These are phyloP conservation scores for Globisporangium perplexum DNA, from an alignment of 352 stramenopile genomes.

Conservation along the genomic window DNA sequence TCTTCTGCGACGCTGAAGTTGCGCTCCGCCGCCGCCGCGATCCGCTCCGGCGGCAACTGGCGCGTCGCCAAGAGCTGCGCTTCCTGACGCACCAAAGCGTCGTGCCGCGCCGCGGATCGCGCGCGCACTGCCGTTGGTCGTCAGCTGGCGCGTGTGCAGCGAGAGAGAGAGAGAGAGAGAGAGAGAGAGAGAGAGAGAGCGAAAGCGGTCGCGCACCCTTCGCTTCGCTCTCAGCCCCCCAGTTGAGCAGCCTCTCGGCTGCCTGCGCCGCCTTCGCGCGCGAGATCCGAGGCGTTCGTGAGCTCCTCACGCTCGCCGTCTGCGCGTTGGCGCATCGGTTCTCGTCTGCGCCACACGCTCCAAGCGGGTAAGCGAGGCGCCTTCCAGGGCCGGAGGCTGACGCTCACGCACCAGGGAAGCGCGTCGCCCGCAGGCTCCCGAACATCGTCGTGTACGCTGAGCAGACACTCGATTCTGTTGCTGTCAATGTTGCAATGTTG, in stretches of 20 bases:
- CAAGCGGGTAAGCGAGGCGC: not conserved
- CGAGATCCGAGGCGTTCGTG: conserved; percentile 2
- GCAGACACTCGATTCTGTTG: not conserved
- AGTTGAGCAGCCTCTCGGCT: conserved; percentile 6
- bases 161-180: not conserved
- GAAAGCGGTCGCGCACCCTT: conserved; percentile 2
- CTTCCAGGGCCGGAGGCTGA: not conserved
- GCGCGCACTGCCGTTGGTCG: conserved; percentile 6
- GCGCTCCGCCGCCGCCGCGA: conserved; percentile 26
- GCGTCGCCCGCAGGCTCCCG: conserved; percentile 5
- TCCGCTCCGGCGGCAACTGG: conserved; percentile 12
- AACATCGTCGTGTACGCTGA: conserved; percentile 12
- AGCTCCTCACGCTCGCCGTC: no score
- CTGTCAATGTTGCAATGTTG: conserved; percentile 12
- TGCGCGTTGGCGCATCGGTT: conserved; percentile 5
- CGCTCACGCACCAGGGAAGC: conserved; percentile 7
- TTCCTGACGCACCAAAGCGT: conserved; percentile 20
- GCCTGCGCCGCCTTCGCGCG: not conserved
- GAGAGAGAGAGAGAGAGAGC: not conserved
- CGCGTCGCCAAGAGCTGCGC: conserved; percentile 15
- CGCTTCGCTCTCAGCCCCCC: conserved; percentile 5
- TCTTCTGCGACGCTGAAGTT: conserved; percentile 28
- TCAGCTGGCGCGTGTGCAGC: not conserved
- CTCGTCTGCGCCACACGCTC: conserved; percentile 5
- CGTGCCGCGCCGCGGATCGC: conserved; percentile 14